Evolutionary conservation across 257 asterid species (phyloP).

Genomic region (Linderniella brevidens): DNA sequence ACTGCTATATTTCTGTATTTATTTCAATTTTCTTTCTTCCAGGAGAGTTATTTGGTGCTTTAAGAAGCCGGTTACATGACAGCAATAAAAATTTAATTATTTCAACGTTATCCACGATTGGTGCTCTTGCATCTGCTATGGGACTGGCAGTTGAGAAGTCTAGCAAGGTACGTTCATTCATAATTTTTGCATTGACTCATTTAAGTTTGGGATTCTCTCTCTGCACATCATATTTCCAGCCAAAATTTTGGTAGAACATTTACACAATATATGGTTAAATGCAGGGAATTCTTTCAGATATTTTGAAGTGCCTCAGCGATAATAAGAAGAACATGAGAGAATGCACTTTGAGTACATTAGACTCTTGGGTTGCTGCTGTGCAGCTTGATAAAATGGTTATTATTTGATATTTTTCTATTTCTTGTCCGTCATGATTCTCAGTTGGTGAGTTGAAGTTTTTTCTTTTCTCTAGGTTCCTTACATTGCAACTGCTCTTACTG

Average conservation of each 20-base stretch:
- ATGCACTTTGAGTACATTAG: constrained; percentile 80
- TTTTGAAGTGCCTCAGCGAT: constrained; percentile 92
- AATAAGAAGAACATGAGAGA: constrained; percentile 93
- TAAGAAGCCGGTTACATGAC: constrained; percentile 69
- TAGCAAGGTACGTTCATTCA: constrained; percentile 54
- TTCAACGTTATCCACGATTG: constrained; percentile 69
- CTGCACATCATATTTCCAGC: no score
- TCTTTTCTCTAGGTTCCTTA: constrained; percentile 51
- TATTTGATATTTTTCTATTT: no score
- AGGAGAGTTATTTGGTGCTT: constrained; percentile 90
- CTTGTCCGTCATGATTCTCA: no score
- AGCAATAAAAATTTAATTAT: constrained; percentile 88
- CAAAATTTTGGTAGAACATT: no score
- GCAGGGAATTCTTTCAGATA: constrained; percentile 89
- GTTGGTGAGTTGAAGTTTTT: background rate
- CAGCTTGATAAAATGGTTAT: constrained; percentile 91
- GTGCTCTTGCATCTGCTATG: constrained; percentile 86
- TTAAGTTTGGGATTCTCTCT: background rate
- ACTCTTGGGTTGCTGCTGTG: constrained; percentile 92
- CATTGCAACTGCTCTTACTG: constrained; percentile 59
- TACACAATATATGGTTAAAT: background rate
- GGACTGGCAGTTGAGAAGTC: constrained; percentile 92
- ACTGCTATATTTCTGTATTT: no score
- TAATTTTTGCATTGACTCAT: constrained; percentile 8
- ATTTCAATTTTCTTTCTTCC: constrained; percentile 7